phyloP scores from a whole-genome alignment of 2,329 filamentous ascomycete species.

The Eutypella sp. region DNA sequence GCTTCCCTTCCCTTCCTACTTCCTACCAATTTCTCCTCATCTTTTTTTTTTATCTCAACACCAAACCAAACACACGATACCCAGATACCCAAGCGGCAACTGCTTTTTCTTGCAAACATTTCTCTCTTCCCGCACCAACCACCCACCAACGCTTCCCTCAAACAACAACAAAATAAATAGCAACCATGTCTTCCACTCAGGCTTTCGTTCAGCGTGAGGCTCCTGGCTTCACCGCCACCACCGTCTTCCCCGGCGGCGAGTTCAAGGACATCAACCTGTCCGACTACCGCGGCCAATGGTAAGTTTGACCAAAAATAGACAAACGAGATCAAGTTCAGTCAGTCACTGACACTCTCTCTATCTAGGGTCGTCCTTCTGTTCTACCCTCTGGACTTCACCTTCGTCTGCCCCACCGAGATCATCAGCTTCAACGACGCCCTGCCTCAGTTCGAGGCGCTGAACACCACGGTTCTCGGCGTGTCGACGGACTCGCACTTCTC shows the following conservation, averaged over 20 bases:
- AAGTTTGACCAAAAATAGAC: constrained; percentile 3
- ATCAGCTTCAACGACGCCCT: constrained; percentile 59
- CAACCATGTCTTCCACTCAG: constrained; percentile 16
- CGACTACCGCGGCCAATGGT: constrained; percentile 45
- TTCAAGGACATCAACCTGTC: constrained; percentile 42
- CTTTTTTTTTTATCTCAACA: too few species aligned
- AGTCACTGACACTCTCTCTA: background rate
- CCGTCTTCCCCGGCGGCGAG: constrained; percentile 43
- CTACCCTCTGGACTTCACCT: constrained; percentile 65
- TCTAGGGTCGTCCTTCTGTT: constrained; percentile 60
- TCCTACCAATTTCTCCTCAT: too few species aligned
- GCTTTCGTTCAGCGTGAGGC: constrained; percentile 45
- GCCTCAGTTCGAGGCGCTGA: constrained; percentile 54
- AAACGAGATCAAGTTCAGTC: background rate
- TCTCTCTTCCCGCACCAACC: background rate
- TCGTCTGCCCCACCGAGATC: constrained; percentile 63
- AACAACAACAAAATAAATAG: background rate
- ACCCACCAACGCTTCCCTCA: background rate
- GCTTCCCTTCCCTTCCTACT: too few species aligned
- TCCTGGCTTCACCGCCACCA: constrained; percentile 44
- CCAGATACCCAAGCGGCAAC: background rate
- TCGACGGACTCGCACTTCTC: constrained; percentile 58
- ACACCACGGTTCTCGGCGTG: constrained; percentile 55
- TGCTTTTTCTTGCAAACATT: background rate
- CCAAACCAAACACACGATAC: too few species aligned